phyloP scores from a whole-genome alignment of 768 basidiomycete species.

The Nidula microcarpa region DNA sequence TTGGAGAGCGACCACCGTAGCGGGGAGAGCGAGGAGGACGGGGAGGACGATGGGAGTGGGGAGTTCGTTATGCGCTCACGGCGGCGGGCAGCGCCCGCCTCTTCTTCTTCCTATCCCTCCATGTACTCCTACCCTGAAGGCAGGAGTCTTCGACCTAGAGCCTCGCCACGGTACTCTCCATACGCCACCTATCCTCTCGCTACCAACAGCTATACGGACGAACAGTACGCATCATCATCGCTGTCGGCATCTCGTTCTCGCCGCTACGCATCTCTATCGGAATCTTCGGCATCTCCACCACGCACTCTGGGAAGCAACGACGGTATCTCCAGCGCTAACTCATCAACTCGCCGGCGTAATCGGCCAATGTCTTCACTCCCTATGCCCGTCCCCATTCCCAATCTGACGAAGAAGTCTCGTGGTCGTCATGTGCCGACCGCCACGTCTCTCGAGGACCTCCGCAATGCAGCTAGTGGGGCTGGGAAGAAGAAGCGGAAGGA shows the following conservation, averaged over 20 bases:
- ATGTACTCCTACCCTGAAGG: background rate
- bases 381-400: constrained; percentile 61
- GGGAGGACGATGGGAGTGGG: constrained; percentile 22
- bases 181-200: constrained; percentile 2
- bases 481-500: constrained; percentile 30
- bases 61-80: constrained; percentile 24
- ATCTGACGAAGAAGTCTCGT: constrained; percentile 69
- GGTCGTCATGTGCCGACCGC: constrained; percentile 63
- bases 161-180: constrained; percentile 12
- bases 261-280: background rate
- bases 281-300: constrained; percentile 8
- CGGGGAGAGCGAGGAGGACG: constrained; percentile 17
- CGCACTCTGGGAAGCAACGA: constrained; percentile 6
- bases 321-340: background rate
- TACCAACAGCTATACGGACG: background rate
- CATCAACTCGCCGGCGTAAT: constrained; percentile 24
- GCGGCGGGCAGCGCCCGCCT: constrained; percentile 8
- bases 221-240: constrained; percentile 5
- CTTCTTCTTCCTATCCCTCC: constrained; percentile 2
- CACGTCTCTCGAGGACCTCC: constrained; percentile 29
- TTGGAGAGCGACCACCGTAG: constrained; percentile 4
- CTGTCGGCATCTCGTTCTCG: constrained; percentile 3
- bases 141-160: constrained; percentile 8
- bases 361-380: constrained; percentile 35
- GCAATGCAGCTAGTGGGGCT: constrained; percentile 22